These are phyloP conservation scores for Penicillium glabrum DNA, from an alignment of 2,329 filamentous ascomycete genomes.

Conservation along the genomic window DNA sequence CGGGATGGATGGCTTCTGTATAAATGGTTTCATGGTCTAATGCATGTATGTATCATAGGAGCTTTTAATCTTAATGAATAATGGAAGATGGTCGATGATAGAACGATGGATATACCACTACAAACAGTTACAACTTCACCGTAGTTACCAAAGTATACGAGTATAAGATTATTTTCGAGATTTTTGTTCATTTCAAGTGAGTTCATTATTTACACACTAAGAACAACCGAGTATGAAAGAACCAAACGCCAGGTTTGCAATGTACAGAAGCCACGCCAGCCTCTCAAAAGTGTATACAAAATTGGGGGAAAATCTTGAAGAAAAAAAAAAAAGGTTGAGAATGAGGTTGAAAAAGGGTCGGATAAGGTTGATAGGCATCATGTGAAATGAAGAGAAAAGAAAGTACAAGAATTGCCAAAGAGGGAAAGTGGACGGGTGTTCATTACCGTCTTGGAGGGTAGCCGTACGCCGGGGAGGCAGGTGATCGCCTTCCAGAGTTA, in stretches of 20 bases:
- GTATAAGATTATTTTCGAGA: not conserved
- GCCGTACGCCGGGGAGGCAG: not conserved
- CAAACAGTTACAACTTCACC: not conserved
- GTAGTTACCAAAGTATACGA: not conserved
- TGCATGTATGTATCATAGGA: not conserved
- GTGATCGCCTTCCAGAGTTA: conserved; percentile 5
- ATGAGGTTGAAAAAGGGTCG: not conserved
- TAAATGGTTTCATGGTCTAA: not conserved
- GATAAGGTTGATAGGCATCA: not conserved
- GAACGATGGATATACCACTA: not conserved
- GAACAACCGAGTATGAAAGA: conserved; percentile 1
- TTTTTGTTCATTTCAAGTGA: conserved; percentile 5
- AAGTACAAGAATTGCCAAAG: not conserved
- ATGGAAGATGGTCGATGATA: not conserved
- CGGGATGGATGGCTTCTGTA: not conserved
- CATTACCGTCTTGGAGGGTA: not conserved
- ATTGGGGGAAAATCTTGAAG: too few relatives aligned
- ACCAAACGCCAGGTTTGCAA: conserved; percentile 9
- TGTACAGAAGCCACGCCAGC: conserved; percentile 9
- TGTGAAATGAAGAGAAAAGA: conserved; percentile 1
- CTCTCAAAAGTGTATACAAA: conserved; percentile 1
- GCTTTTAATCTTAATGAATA: not conserved
- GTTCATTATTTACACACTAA: conserved; percentile 10
- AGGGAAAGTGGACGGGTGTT: not conserved
- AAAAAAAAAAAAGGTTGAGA: not conserved